These are phyloP conservation scores for Paecilomyces sp. DNA, from an alignment of 2,329 filamentous ascomycete genomes.

Conservation along the genomic window DNA sequence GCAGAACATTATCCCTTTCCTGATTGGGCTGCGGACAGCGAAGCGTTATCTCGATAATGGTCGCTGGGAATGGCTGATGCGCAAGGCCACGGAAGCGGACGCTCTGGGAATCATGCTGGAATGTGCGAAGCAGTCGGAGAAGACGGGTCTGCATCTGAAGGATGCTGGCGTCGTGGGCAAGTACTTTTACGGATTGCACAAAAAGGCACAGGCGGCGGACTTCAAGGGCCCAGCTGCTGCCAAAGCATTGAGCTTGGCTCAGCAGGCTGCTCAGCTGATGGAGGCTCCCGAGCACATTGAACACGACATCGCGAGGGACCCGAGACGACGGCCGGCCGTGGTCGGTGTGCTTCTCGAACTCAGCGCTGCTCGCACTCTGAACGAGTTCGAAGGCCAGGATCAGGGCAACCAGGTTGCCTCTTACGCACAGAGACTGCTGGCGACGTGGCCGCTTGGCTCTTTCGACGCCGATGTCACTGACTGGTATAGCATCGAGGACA, in stretches of 20 bases:
- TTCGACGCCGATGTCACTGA: conserved; percentile 13
- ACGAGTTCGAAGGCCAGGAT: conserved; percentile 31
- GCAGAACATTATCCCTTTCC: conserved; percentile 33
- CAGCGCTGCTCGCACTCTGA: conserved; percentile 35
- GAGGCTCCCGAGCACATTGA: conserved; percentile 25
- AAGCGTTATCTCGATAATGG: conserved; percentile 15
- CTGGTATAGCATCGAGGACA: conserved; percentile 14
- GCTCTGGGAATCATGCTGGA: conserved; percentile 29
- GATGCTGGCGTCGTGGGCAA: conserved; percentile 20
- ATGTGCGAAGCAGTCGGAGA: conserved; percentile 24
- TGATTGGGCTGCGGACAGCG: conserved; percentile 29
- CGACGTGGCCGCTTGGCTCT: conserved; percentile 21
- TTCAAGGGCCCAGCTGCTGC: conserved; percentile 25
- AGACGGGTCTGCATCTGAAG: conserved; percentile 30
- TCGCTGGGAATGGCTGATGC: conserved; percentile 29
- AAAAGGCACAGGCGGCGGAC: conserved; percentile 21
- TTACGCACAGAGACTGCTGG: conserved; percentile 32
- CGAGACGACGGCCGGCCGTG: conserved; percentile 34
- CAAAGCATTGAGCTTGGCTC: conserved; percentile 24
- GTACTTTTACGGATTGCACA: conserved; percentile 32
- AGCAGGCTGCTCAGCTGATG: conserved; percentile 27
- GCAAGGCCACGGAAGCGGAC: conserved; percentile 28
- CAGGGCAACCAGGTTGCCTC: conserved; percentile 29
- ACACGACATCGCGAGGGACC: conserved; percentile 19
- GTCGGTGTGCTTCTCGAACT: conserved; percentile 39